Base-by-base conservation (phyloP, 768 basidiomycete genomes). In the Collybiopsis luxurians region DNA sequence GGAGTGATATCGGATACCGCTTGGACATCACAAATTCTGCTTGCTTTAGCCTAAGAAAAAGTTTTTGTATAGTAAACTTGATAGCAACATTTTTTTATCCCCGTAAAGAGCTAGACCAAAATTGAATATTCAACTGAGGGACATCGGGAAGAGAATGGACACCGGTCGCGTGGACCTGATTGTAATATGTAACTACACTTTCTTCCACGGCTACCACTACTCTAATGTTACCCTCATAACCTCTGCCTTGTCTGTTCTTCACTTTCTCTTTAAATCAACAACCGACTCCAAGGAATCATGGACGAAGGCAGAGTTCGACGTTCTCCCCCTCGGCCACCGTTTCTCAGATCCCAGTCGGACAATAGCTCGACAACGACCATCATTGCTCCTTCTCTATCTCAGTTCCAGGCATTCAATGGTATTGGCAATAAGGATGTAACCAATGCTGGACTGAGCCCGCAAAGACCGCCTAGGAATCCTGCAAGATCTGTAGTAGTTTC, bases 381-480 rank as follows among this genome's bases (percentile, higher is more conserved):
- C 5, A 49, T 53, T 40, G 2, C 51, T 27, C 36, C 51, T 50
- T 31, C 48, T 38, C 23, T 24, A 13, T 27, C 48, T 40, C 48
- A 12, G 28, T 12, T 49, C 38, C 23, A 26, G 19, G 27, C 28
- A 15, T 24, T 43, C 21, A 24, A 30, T 40, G 38, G 21, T 24
- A 23, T 38, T 7, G 38, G 31, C 11, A 36, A 38, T 55, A 10
- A 46, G n/a, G 34, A 46, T 26, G 40, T 9, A n/a, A 17, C 53
- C 21, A 44, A 40, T 13, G 21, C 26, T 53, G 3, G 24, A 11
- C 0, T 43, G 38, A 13, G 36, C 23, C 57, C 57, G 27, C 40
- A 40, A 53, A 51, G 57, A 19, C 57, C 57, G 11, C 49, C 50
- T 15, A 13, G 57, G 11, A 58, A 58, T 46, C 57, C 57, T 42